Base-by-base conservation (phyloP, 352 stramenopile genomes). In the Pythium rhizo-oryzae region DNA sequence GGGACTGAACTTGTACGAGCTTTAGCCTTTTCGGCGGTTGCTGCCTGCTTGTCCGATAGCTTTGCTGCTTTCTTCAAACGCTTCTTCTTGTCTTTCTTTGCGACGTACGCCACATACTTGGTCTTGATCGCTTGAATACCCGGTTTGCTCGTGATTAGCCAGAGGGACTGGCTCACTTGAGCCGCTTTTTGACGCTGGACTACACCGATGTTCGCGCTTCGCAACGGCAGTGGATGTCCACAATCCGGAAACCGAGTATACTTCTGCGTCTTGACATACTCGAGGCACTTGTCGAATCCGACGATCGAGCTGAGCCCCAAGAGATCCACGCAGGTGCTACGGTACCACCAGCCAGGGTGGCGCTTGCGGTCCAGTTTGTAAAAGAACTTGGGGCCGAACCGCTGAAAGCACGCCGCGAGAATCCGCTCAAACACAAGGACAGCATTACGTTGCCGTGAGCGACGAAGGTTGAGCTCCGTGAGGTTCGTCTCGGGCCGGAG, bases 301-400 rank as follows among this genome's bases (percentile, higher is more conserved):
- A 79, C 67, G 24, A 72, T 35, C 0, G 11, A n/a, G 18, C 24
- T 33, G 1, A 69, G 41, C 11, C 43, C 47, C 3, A 62, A 8
- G n/a, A 74, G 28, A 43, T 85, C 70, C 16, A 88, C 60, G 39
- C 82, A 71, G 19, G 65, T 53, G 2, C 59, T 24, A 12, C 78
- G 76, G 44, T 88, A 88, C 80, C 80, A 90, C 79, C 80, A 90
- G 8, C 82, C 78, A 25, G 74, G 71, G 35, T 90, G 76, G 16
- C 57, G 65, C 58, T 78, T 51, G 37, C 58, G 62, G 47, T 90
- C 82, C 41, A 90, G 59, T 16, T 62, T 51, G n/a, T 78, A 71
- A 49, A 90, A 90, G 59, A 88, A 81, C 15, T 44, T 37, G 2
- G 73, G 59, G 2, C 82, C 80, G 30, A 88, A 64, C 19, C 46